Evolutionary conservation across 148 eudicot species (phyloP).

Genomic region (Oxyria digyna): DNA sequence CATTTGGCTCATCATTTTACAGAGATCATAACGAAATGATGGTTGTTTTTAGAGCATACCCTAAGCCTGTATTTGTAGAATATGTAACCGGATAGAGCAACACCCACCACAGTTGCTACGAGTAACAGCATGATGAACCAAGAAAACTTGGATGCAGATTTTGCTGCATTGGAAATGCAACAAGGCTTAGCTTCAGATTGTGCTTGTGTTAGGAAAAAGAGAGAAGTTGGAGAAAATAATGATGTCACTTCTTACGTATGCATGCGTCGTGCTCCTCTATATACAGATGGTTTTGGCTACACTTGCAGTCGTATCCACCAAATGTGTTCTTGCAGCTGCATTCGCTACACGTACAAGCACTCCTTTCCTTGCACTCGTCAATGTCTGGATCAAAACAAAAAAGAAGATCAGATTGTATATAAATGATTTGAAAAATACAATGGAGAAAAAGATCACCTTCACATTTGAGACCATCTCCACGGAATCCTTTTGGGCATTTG

Average conservation of each 20-base stretch:
- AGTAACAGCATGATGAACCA: constrained; percentile 37
- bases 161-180: constrained; percentile 27
- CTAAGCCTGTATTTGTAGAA: constrained; percentile 90
- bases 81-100: constrained; percentile 54
- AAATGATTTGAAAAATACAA: no score
- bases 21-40: neutral
- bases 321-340: constrained; percentile 76
- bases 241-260: constrained; percentile 37
- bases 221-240: neutral
- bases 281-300: constrained; percentile 49
- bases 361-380: constrained; percentile 60
- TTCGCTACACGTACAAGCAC: constrained; percentile 62
- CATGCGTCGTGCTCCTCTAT: constrained; percentile 72
- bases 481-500: constrained; percentile 68
- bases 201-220: neutral
- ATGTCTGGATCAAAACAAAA: constrained; percentile 30
- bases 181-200: neutral
- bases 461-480: constrained; percentile 74
- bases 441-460: constrained; percentile 35
- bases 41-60: constrained; percentile 27
- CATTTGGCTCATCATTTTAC: neutral
- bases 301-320: constrained; percentile 84
- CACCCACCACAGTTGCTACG: constrained; percentile 34
- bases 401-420: neutral
- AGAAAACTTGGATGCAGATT: constrained; percentile 39